phyloP scores from a whole-genome alignment of 305 asterid species.

The Ruellia speciosa region DNA sequence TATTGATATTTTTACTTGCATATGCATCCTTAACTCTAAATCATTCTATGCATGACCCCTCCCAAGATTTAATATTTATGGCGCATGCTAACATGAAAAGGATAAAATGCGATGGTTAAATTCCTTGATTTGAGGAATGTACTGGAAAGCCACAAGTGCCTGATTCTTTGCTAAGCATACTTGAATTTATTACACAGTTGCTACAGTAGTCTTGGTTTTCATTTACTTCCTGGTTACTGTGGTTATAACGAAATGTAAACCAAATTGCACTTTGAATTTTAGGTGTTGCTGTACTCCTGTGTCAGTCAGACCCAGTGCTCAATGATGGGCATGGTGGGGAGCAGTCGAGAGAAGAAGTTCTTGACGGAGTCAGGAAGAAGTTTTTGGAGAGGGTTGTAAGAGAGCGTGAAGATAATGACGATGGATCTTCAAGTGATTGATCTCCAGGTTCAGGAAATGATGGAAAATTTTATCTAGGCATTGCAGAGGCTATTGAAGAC shows the following conservation, averaged over 20 bases:
- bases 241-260: neutral
- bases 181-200: too few relatives aligned
- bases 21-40: too few relatives aligned
- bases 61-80: too few relatives aligned
- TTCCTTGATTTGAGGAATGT: too few relatives aligned
- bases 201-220: neutral
- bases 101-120: too few relatives aligned
- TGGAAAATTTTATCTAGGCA: too few relatives aligned
- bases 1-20: too few relatives aligned
- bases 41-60: too few relatives aligned
- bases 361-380: constrained; percentile 63
- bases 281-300: constrained; percentile 84
- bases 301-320: constrained; percentile 80
- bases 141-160: too few relatives aligned
- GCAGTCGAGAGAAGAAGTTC: constrained; percentile 70
- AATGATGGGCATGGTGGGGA: constrained; percentile 70
- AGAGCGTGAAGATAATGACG: constrained; percentile 43
- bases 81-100: too few relatives aligned
- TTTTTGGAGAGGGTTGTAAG: constrained; percentile 52
- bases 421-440: constrained; percentile 46
- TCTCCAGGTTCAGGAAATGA: neutral
- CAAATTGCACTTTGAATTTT: constrained; percentile 16
- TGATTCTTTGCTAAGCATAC: too few relatives aligned
- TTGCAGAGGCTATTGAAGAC: too few relatives aligned
- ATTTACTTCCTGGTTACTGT: neutral